Percentiles rank a stretch among this genome's conserved stretches.
These are phyloP conservation scores for Singerocomus inundabilis DNA, from an alignment of 1,284 basidiomycete genomes.

Conservation along the genomic window DNA sequence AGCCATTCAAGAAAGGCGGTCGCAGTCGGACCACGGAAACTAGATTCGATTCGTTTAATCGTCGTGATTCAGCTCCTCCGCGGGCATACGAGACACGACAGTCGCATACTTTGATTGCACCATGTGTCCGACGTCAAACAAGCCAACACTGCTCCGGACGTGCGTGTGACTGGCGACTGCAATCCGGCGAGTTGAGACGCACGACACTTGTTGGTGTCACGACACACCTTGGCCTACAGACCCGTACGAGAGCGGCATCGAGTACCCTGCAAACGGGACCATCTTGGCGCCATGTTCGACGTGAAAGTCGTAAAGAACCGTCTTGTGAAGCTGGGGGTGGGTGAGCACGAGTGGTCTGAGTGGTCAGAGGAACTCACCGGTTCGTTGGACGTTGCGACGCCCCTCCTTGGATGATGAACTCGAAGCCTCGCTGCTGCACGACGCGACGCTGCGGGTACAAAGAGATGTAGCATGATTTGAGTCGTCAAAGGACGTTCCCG, in stretches of 20 bases:
- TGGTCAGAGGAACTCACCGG: conserved; percentile 11
- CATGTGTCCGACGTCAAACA: conserved; percentile 99
- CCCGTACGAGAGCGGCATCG: conserved; percentile 91
- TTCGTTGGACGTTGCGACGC: conserved; percentile 22
- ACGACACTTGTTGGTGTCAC: too few relatives aligned
- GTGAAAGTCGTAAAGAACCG: conserved; percentile 92
- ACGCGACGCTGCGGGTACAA: background rate
- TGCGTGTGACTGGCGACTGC: conserved; percentile 90
- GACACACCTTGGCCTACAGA: conserved; percentile 75
- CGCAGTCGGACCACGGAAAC: conserved; percentile 70
- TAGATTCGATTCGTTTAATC: conserved; percentile 5
- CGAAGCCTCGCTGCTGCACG: background rate
- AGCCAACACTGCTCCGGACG: conserved; percentile 78
- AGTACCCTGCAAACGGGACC: conserved; percentile 95
- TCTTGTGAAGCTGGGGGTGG: conserved; percentile 38
- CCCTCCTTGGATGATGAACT: conserved; percentile 6
- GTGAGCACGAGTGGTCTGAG: conserved; percentile 1
- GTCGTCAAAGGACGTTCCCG: conserved; percentile 7
- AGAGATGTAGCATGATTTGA: conserved; percentile 1
- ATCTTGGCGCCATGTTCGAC: conserved; percentile 85
- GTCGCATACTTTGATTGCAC: conserved; percentile 74
- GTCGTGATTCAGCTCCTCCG: background rate
- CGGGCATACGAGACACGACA: background rate
- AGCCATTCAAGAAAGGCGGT: conserved; percentile 83
- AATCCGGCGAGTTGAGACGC: too few relatives aligned